Base-by-base conservation (phyloP, 371 early-diverging fungal genomes). In the Circinella minor region DNA sequence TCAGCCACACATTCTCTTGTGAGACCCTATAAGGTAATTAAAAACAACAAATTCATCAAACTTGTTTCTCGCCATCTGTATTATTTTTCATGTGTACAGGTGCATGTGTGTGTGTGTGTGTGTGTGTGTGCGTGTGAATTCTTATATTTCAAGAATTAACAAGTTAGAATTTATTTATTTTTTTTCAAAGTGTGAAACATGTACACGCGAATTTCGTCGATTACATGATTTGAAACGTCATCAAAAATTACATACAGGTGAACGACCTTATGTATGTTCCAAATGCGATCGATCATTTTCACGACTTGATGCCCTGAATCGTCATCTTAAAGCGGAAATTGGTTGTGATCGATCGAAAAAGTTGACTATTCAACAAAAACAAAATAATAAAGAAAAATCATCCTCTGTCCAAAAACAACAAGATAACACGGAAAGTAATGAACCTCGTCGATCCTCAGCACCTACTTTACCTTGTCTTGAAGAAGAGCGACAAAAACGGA, bases 321-420 rank as follows among this genome's bases (percentile, higher is more conserved):
- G 92, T 15, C 92, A 92, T 67, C 80, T 82, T 69, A 86, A 89
- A 47, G 81, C 89, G 5, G 92, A 91, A 67, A 81, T 85, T 83
- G 88, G 77, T 54, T 67, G 46, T 17, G 48, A 57, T 46, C 38
- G 57, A 36, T 57, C 67, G 11, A 43, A 57, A 60, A 37, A 15
- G 27, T 10, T 43, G 15, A 39, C 0, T 17, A 37, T 13, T 27
- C 55, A 59, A 46, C 59, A 18, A 49, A 37, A 10, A 9, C 54
- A 20, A 18, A 10, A 14, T 13, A 39, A 46, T 27, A 39, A 61
- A 36, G 38, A 36, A 34, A 34, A 59, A 34, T 34, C 34, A 36
- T 34, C 49, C n/a, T 51, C 51, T 4, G 36, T 9, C n/a, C 51
- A 0, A 61, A 17, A 14, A 36, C 47, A 48, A 15, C 13, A 13